Conservation (phyloP, 352 stramenopile species). For the Globisporangium megalacanthum region DNA sequence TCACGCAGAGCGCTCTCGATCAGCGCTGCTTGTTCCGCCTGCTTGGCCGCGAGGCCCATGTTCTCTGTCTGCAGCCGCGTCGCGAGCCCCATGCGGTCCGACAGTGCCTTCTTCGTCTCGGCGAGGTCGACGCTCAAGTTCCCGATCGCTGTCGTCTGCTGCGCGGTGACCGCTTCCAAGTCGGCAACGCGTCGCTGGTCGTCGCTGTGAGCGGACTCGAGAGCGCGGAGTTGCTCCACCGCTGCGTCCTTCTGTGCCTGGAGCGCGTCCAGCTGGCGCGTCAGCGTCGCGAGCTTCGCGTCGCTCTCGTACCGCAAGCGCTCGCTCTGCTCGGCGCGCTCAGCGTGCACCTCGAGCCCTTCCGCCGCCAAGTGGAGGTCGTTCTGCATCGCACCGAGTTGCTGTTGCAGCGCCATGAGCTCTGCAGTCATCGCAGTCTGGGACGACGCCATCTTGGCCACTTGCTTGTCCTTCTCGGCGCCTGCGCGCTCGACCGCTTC, state of each 20-base stretch:
- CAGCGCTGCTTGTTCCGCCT: slow-evolving; percentile 69
- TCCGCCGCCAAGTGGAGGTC: slow-evolving; percentile 68
- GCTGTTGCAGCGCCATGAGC: slow-evolving; percentile 54
- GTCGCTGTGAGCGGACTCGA: slow-evolving; percentile 32
- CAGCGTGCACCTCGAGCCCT: slow-evolving; percentile 59
- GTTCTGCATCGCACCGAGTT: slow-evolving; percentile 49
- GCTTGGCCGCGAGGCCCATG: slow-evolving; percentile 73
- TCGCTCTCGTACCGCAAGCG: slow-evolving; percentile 42
- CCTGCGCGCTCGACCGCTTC: slow-evolving; percentile 35
- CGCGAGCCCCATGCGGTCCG: slow-evolving; percentile 72
- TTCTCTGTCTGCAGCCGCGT: slow-evolving; percentile 83
- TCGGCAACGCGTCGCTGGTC: slow-evolving; percentile 33
- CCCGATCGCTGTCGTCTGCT: slow-evolving; percentile 54
- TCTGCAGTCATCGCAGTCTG: slow-evolving; percentile 56
- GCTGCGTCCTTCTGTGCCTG: slow-evolving; percentile 53
- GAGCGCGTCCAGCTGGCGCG: slow-evolving; percentile 40
- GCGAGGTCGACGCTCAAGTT: slow-evolving; percentile 69
- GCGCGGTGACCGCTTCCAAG: slow-evolving; percentile 38
- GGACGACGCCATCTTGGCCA: slow-evolving; percentile 55
- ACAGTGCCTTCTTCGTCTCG: slow-evolving; percentile 81
- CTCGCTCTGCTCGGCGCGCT: slow-evolving; percentile 50
- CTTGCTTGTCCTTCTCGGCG: slow-evolving; percentile 61
- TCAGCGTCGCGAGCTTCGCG: slow-evolving; percentile 40
- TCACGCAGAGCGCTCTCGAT: slow-evolving; percentile 69
- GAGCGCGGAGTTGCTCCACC: slow-evolving; percentile 33